phyloP scores from a whole-genome alignment of 1,284 basidiomycete genomes.

The Leucoagaricus sp. region DNA sequence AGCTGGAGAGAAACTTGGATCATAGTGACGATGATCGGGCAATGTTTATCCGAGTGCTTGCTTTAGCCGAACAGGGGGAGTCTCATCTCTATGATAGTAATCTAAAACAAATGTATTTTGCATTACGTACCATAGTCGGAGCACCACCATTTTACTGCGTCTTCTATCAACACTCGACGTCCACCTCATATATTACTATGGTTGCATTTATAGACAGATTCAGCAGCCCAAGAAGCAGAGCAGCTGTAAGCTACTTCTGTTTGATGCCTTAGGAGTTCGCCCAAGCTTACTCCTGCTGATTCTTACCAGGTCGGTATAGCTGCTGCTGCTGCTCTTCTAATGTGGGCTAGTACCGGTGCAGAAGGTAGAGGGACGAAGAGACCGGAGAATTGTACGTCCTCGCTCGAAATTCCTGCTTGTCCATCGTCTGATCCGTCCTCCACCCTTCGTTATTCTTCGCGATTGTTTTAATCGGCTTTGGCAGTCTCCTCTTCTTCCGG shows the following conservation, averaged over 20 bases:
- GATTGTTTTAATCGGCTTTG: neutral
- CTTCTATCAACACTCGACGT: too few species aligned
- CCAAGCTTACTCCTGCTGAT: neutral
- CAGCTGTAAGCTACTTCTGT: neutral
- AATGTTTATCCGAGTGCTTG: too few species aligned
- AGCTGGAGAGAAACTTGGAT: too few species aligned
- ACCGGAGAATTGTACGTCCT: neutral
- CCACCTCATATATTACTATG: neutral
- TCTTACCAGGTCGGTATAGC: neutral
- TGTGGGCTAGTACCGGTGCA: neutral
- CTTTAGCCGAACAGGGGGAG: too few species aligned
- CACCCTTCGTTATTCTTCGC: too few species aligned
- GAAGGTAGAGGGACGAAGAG: neutral
- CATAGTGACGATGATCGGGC: too few species aligned
- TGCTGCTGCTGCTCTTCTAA: neutral
- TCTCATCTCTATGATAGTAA: too few species aligned
- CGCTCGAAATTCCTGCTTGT: neutral
- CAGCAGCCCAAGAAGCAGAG: neutral
- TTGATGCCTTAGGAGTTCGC: neutral
- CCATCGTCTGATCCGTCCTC: neutral
- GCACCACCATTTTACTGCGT: too few species aligned
- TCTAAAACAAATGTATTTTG: too few species aligned
- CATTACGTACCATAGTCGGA: too few species aligned
- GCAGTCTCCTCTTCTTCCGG: neutral
- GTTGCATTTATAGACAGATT: neutral